Evolutionary conservation across 2,329 filamentous ascomycete genomes (phyloP).

Genomic region (Pestalotiopsis fici): DNA sequence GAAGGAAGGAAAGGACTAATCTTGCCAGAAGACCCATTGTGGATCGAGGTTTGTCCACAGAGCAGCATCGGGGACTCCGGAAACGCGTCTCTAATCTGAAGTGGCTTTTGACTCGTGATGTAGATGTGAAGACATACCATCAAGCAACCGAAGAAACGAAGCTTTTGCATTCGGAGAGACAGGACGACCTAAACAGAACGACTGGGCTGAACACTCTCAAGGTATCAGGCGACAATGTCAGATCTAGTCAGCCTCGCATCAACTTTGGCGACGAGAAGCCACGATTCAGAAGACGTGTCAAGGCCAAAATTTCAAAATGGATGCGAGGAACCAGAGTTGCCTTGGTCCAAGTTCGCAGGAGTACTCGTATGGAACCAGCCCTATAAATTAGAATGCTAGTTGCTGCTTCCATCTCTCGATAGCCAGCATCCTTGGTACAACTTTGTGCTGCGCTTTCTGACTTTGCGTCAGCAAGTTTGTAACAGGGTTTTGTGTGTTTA

Average conservation of each 20-base stretch:
- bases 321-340: slow-evolving; percentile 23
- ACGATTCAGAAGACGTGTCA: slow-evolving; percentile 23
- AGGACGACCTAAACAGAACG: slow-evolving; percentile 6
- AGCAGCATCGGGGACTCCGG: slow-evolving; percentile 20
- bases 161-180: not conserved
- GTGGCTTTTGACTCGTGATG: slow-evolving; percentile 17
- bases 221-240: slow-evolving; percentile 10
- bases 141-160: not conserved
- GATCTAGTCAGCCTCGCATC: slow-evolving; percentile 9
- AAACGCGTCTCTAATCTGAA: slow-evolving; percentile 26
- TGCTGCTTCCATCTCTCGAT: not conserved
- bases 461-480: not conserved
- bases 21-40: not conserved
- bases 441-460: not conserved
- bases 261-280: slow-evolving; percentile 11
- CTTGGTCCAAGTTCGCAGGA: slow-evolving; percentile 20
- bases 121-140: not conserved
- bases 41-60: not conserved
- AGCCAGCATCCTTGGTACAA: not conserved
- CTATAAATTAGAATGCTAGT: not conserved
- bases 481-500: not conserved
- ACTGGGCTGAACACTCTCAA: slow-evolving; percentile 13
- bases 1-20: not conserved
- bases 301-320: slow-evolving; percentile 26
- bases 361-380: slow-evolving; percentile 9